Evolutionary conservation across 1,139 yeast species (phyloP).

Genomic region (Sugiyamaella paludigena): DNA sequence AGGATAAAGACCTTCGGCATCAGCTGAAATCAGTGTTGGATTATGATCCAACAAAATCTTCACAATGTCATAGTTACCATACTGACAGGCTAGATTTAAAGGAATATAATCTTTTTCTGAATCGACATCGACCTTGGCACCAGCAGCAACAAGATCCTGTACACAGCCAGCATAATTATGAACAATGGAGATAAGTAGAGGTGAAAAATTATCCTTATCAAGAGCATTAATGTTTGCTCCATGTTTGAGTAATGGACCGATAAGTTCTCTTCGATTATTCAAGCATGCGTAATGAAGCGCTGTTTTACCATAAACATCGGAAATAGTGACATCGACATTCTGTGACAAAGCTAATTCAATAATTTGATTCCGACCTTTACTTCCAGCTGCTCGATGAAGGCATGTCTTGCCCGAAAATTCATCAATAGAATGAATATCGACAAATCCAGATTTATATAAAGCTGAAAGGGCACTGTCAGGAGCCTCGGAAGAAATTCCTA

Average conservation of each 20-base stretch:
- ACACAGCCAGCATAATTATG: constrained; percentile 60
- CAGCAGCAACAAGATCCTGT: constrained; percentile 44
- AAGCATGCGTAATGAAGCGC: constrained; percentile 84
- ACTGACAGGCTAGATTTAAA: constrained; percentile 82
- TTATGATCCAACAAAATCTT: constrained; percentile 51
- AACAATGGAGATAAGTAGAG: constrained; percentile 75
- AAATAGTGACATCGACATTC: constrained; percentile 41
- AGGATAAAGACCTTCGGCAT: constrained; percentile 71
- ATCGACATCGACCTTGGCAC: constrained; percentile 42
- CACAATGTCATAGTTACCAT: constrained; percentile 72
- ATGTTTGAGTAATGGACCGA: constrained; percentile 35
- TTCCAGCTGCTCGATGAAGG: constrained; percentile 48
- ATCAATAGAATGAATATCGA: constrained; percentile 43
- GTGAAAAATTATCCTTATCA: constrained; percentile 52
- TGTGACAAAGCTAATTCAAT: constrained; percentile 39
- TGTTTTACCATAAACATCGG: constrained; percentile 72
- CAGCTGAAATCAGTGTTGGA: constrained; percentile 41
- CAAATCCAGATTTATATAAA: constrained; percentile 40
- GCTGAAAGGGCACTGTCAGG: constrained; percentile 43
- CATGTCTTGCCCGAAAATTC: constrained; percentile 45
- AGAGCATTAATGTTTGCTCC: constrained; percentile 40
- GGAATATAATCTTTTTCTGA: constrained; percentile 62
- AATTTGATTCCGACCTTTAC: constrained; percentile 32
- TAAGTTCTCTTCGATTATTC: constrained; percentile 36
- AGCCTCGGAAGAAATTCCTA: constrained; percentile 53